Conservation (phyloP, 2,329 filamentous ascomycete genomes). For the Boeremia exigua region DNA sequence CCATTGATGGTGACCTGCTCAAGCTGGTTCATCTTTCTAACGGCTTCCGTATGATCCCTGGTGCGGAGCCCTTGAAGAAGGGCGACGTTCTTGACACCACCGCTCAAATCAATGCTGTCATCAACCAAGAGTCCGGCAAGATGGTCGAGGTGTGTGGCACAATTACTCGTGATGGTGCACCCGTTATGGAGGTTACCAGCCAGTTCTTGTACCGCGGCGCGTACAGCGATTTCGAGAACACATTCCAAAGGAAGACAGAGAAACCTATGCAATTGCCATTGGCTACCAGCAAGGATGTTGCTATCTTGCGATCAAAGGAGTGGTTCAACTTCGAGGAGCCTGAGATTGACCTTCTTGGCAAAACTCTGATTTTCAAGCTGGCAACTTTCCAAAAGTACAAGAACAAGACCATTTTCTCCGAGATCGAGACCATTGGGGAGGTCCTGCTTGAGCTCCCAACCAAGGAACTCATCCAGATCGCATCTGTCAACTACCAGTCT, state of each 20-base stretch:
- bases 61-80: slow-evolving; percentile 93
- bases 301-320: slow-evolving; percentile 93
- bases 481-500: slow-evolving; percentile 94
- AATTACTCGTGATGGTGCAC: slow-evolving; percentile 79
- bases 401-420: slow-evolving; percentile 90
- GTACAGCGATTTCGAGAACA: slow-evolving; percentile 96
- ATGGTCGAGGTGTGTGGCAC: slow-evolving; percentile 99
- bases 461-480: slow-evolving; percentile 96
- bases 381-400: slow-evolving; percentile 92
- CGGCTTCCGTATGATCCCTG: slow-evolving; percentile 96
- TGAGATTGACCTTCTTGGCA: slow-evolving; percentile 85
- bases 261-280: slow-evolving; percentile 94
- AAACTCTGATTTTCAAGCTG: slow-evolving; percentile 95
- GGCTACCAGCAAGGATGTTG: slow-evolving; percentile 86
- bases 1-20: slow-evolving; percentile 92
- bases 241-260: slow-evolving; percentile 97
- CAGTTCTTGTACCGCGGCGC: slow-evolving; percentile 95
- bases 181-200: slow-evolving; percentile 98
- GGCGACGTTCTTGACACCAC: slow-evolving; percentile 91
- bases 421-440: slow-evolving; percentile 88
- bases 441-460: slow-evolving; percentile 93
- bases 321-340: slow-evolving; percentile 92
- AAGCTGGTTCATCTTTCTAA: slow-evolving; percentile 98
- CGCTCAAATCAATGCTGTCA: slow-evolving; percentile 94
- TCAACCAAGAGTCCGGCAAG: slow-evolving; percentile 98